Evolutionary conservation across 106 monocot species (phyloP), one percentile per base, ranked within the genome.

Genomic region (Dioscorea zingiberensis): DNA sequence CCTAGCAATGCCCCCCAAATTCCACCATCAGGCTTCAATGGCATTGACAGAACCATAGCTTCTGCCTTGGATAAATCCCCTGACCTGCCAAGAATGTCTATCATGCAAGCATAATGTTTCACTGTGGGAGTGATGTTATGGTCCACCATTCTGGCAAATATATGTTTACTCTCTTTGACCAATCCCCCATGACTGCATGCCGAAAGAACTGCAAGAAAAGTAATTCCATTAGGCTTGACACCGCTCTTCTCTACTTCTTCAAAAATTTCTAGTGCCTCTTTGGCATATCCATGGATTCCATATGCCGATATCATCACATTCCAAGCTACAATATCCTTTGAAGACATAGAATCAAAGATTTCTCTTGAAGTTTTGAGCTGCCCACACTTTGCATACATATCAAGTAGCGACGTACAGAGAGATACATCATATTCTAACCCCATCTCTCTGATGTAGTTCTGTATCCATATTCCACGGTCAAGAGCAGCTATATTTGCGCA

Each of bases 361-460:
- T 51, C 59, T 67, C 85, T 80, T 65, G 94, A 63, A 13, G 47
- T 67, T 7, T 61, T 47, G 45, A 94, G 82, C n/a, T 84, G 59
- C 47, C 94, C 94, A 62, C 90, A 90, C 63, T 94, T 94, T 2
- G 85, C 79, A 81, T 90, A 94, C 90, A 94, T 87, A 53, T 90
- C 94, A 53, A 94, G 45, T 14, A 87, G 60, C 14, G 86, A 77
- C 15, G 88, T 89, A 26, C 61, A 63, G 63, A 89, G 25, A 27
- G 54, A 45, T 21, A 72, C 27, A 45, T 87, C 87, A 44, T 18
- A 53, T 23, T 82, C 67, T 65, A 84, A 48, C 4, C 69, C 75
- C 58, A 69, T 73, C 56, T 84, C 78, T 64, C 69, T 80, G 18
- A 87, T 71, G 58, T 78, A 85, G 26, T 60, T 55, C 48, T 94